Evolutionary conservation across 331 rosid species (phyloP).

Genomic region (Telfairia occidentalis): DNA sequence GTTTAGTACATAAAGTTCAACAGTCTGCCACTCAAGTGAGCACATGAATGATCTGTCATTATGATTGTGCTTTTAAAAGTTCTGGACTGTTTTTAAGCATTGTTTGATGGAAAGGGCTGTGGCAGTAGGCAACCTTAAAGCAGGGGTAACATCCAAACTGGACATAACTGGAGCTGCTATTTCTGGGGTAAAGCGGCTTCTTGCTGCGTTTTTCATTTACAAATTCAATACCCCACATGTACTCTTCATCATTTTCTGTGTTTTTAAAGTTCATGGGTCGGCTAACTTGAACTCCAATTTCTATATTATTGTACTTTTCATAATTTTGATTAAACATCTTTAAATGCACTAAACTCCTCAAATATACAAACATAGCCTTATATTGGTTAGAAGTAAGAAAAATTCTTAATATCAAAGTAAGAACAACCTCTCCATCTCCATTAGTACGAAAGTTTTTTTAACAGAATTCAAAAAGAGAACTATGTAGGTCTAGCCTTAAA

Average conservation of each 20-base stretch:
- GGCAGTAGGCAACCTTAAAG: neutral
- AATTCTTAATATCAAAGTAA: neutral
- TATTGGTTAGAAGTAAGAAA: neutral
- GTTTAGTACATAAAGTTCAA: slow-evolving; percentile 22
- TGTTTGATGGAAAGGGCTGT: neutral
- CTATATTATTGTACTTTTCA: neutral
- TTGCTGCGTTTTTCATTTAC: slow-evolving; percentile 26
- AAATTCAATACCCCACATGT: slow-evolving; percentile 1
- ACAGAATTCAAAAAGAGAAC: neutral
- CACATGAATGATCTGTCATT: slow-evolving; percentile 30
- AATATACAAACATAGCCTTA: neutral
- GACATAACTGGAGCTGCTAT: slow-evolving; percentile 16
- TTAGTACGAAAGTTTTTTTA: neutral
- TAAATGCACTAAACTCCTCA: neutral
- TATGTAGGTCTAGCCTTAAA: neutral
- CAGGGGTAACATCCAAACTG: slow-evolving; percentile 14
- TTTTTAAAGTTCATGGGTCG: neutral
- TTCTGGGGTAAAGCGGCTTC: slow-evolving; percentile 11
- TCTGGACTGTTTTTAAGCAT: neutral
- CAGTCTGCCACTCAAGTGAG: slow-evolving; percentile 18
- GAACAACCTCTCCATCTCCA: neutral
- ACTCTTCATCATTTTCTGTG: neutral
- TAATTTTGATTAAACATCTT: neutral
- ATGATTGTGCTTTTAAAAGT: slow-evolving; percentile 29
- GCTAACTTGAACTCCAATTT: neutral